phyloP scores from a whole-genome alignment of 2,329 filamentous ascomycete species.

The Pseudodiploospora longispora region DNA sequence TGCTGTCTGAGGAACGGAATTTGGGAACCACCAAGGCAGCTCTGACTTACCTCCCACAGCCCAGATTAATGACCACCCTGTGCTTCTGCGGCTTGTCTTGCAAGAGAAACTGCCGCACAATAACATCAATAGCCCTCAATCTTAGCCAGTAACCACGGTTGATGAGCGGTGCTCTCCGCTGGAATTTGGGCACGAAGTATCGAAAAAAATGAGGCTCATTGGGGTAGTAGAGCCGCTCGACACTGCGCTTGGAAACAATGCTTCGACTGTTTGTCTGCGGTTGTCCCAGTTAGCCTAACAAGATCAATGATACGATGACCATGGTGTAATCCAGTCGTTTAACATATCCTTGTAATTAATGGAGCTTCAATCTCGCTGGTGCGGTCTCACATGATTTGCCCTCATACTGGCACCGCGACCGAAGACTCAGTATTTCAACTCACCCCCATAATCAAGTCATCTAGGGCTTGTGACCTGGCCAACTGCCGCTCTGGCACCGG shows the following conservation, averaged over 20 bases:
- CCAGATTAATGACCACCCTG: constrained; percentile 75
- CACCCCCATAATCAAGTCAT: constrained; percentile 50
- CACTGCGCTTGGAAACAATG: constrained; percentile 85
- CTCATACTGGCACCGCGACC: not conserved
- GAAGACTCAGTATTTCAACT: constrained; percentile 18
- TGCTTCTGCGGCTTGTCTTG: constrained; percentile 37
- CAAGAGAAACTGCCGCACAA: constrained; percentile 66
- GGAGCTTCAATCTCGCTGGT: no score
- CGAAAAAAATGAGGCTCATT: constrained; percentile 75
- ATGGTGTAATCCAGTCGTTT: not conserved
- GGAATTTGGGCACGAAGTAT: constrained; percentile 78
- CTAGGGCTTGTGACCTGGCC: constrained; percentile 24
- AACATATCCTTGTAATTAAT: not conserved
- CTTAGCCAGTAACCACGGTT: constrained; percentile 85
- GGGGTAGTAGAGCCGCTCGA: constrained; percentile 79
- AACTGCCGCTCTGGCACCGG: constrained; percentile 4
- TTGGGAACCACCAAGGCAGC: no score
- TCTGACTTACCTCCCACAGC: constrained; percentile 74
- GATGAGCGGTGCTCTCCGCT: constrained; percentile 77
- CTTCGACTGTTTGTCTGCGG: constrained; percentile 77
- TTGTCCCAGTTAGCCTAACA: not conserved
- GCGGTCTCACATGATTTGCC: not conserved
- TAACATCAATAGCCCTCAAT: constrained; percentile 71
- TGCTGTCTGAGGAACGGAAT: not conserved
- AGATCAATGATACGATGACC: not conserved